These are phyloP conservation scores for Cercospora sp. DNA, from an alignment of 2,329 filamentous ascomycete species.

Conservation along the genomic window DNA sequence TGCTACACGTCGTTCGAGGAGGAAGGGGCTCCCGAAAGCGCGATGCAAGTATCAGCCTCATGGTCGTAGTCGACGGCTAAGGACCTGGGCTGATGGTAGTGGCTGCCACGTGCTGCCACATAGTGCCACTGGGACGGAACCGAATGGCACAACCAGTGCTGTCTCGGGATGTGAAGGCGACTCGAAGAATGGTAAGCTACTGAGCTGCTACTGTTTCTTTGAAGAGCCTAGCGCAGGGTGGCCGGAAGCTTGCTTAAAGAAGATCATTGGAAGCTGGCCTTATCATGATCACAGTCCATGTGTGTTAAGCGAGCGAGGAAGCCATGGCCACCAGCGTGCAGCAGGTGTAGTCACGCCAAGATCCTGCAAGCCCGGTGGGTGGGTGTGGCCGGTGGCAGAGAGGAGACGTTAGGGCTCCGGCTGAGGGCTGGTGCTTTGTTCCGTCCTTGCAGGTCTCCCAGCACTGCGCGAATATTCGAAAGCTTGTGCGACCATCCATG, in stretches of 20 bases:
- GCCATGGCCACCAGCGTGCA: background rate
- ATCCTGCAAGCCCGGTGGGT: background rate
- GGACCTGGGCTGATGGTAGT: background rate
- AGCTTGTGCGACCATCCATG: background rate
- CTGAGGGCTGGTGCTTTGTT: background rate
- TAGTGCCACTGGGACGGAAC: background rate
- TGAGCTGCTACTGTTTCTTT: background rate
- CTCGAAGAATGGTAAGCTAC: slow-evolving; percentile 1
- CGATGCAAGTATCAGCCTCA: slow-evolving; percentile 5
- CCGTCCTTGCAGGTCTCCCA: background rate
- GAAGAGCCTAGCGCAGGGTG: background rate
- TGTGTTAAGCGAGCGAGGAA: background rate
- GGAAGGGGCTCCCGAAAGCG: slow-evolving; percentile 1
- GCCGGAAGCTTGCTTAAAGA: background rate
- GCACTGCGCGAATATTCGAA: background rate
- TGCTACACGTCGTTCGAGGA: background rate
- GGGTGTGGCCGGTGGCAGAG: background rate
- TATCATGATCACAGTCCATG: background rate
- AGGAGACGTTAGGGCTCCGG: background rate
- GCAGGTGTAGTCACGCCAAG: background rate
- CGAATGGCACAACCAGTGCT: background rate
- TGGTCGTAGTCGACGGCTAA: background rate
- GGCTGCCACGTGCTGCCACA: slow-evolving; percentile 12
- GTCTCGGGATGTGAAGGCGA: background rate
- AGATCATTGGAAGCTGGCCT: background rate